phyloP scores from a whole-genome alignment of 352 stramenopile species.

The Phytopythium kandeliae region DNA sequence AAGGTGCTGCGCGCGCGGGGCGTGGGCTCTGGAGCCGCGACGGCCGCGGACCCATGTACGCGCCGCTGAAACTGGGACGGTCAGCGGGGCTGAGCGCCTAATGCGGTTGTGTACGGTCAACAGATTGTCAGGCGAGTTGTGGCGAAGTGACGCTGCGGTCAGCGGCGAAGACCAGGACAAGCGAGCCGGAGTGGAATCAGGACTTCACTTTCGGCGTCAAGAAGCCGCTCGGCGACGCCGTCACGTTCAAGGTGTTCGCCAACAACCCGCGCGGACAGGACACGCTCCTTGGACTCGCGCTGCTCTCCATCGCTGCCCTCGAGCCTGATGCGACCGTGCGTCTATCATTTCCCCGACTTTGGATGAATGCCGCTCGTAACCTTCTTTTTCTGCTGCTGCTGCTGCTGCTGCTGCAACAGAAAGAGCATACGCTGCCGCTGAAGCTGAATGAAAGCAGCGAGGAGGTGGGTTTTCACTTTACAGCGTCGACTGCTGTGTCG shows the following conservation, averaged over 20 bases:
- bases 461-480: too few relatives aligned
- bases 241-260: slow-evolving; percentile 48
- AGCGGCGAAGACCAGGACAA: slow-evolving; percentile 34
- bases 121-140: slow-evolving; percentile 58
- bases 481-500: not conserved
- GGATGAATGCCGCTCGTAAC: slow-evolving; percentile 6
- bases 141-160: slow-evolving; percentile 44
- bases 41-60: slow-evolving; percentile 6
- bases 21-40: slow-evolving; percentile 16
- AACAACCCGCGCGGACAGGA: slow-evolving; percentile 32
- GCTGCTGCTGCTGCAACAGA: slow-evolving; percentile 17
- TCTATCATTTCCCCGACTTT: not conserved
- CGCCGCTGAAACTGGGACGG: too few relatives aligned
- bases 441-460: slow-evolving; percentile 10
- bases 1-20: slow-evolving; percentile 23
- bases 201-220: slow-evolving; percentile 50
- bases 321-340: slow-evolving; percentile 29
- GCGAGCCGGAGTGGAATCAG: slow-evolving; percentile 40
- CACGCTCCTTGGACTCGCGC: slow-evolving; percentile 32
- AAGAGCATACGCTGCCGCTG: slow-evolving; percentile 19
- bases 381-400: not conserved
- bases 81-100: not conserved
- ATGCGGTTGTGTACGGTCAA: not conserved
- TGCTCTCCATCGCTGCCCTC: slow-evolving; percentile 26
- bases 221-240: slow-evolving; percentile 34